phyloP scores from a whole-genome alignment of 2,329 filamentous ascomycete genomes.

The Alternaria angustiovoidea region DNA sequence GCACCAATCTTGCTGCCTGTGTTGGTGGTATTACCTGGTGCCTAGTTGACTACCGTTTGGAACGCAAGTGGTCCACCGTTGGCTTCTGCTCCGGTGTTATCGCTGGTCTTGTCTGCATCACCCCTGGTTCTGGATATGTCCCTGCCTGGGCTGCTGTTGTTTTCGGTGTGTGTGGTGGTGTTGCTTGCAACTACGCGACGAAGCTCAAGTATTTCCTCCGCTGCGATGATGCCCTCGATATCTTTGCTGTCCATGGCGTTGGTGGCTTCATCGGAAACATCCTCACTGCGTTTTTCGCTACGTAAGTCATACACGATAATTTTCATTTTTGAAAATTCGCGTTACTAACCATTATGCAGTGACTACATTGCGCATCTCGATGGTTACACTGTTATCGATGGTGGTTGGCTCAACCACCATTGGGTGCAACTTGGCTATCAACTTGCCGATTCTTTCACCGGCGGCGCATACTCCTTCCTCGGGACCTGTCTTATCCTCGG shows the following conservation, averaged over 20 bases:
- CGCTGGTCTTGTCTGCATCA: conserved; percentile 86
- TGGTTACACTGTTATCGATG: conserved; percentile 70
- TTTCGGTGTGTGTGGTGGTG: conserved; percentile 78
- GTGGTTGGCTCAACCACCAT: conserved; percentile 84
- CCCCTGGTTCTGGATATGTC: conserved; percentile 85
- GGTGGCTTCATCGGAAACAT: conserved; percentile 67
- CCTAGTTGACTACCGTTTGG: conserved; percentile 84
- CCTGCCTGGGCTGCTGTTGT: conserved; percentile 84
- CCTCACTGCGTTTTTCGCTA: conserved; percentile 77
- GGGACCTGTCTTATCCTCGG: conserved; percentile 78
- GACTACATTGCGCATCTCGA: conserved; percentile 86
- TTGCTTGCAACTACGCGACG: conserved; percentile 86
- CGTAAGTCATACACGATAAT: conserved; percentile 55
- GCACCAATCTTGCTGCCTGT: conserved; percentile 85
- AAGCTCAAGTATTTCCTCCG: conserved; percentile 86
- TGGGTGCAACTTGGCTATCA: conserved; percentile 87
- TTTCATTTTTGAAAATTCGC: neutral
- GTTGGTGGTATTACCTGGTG: conserved; percentile 90
- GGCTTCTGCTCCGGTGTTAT: conserved; percentile 93
- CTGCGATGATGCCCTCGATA: conserved; percentile 87
- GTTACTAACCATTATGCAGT: conserved; percentile 40
- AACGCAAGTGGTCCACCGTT: conserved; percentile 91
- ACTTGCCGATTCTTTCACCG: conserved; percentile 79
- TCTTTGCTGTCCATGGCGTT: conserved; percentile 68
- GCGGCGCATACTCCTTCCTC: conserved; percentile 79